Evolutionary conservation across 768 basidiomycete species (phyloP).

Genomic region (Tephrocybe sp.): DNA sequence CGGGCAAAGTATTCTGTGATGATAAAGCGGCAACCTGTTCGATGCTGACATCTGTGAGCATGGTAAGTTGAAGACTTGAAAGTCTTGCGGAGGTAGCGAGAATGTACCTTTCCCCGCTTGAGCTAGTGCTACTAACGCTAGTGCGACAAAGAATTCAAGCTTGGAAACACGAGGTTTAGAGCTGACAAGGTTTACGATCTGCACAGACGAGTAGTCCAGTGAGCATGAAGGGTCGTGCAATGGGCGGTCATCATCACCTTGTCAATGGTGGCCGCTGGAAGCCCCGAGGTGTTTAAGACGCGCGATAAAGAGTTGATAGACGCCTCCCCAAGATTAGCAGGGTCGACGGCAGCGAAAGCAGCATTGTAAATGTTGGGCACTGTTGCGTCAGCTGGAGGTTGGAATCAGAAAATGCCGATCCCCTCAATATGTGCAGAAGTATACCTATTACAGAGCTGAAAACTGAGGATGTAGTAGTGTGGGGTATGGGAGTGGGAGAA

Average conservation of each 20-base stretch:
- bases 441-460: constrained; percentile 73
- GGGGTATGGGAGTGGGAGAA: constrained; percentile 57
- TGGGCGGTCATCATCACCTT: constrained; percentile 47
- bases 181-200: constrained; percentile 92
- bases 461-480: constrained; percentile 44
- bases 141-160: constrained; percentile 87
- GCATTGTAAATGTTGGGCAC: constrained; percentile 76
- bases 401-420: constrained; percentile 3
- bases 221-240: no score
- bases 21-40: constrained; percentile 78
- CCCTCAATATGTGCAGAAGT: constrained; percentile 10
- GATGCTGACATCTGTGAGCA: constrained; percentile 64
- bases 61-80: constrained; percentile 3
- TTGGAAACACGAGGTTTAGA: constrained; percentile 77
- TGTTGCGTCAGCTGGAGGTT: constrained; percentile 64
- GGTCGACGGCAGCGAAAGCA: constrained; percentile 72
- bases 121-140: constrained; percentile 84
- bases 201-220: no score
- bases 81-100: neutral
- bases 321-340: constrained; percentile 67
- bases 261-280: constrained; percentile 83
- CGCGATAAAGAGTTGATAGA: constrained; percentile 83
- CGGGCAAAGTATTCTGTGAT: constrained; percentile 74
- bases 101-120: constrained; percentile 73
- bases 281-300: constrained; percentile 69